A percentile compares a stretch with the other conserved stretches of the same genome.
These are phyloP conservation scores for Trypanosoma theileri DNA, from an alignment of 208 protist genomes.

Conservation along the genomic window DNA sequence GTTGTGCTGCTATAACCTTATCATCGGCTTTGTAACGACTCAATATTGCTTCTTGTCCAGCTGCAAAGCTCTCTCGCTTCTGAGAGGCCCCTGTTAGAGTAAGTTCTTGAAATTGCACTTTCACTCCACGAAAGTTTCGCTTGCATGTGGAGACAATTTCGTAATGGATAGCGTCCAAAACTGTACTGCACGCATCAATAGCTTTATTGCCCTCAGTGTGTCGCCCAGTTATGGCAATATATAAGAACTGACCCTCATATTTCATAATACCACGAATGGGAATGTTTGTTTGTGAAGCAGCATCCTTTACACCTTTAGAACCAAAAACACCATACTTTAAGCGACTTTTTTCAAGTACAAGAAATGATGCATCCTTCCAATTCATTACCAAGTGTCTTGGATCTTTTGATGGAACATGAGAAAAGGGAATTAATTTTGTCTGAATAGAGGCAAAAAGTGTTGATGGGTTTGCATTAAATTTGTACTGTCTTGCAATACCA, in stretches of 20 bases:
- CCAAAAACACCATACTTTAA: constrained; percentile 28
- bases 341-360: constrained; percentile 28
- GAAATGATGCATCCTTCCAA: constrained; percentile 30
- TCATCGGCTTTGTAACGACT: constrained; percentile 17
- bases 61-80: constrained; percentile 20
- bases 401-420: constrained; percentile 26
- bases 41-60: constrained; percentile 27
- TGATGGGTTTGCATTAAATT: constrained; percentile 22
- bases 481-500: constrained; percentile 29
- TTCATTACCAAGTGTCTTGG: constrained; percentile 24
- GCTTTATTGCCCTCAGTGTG: constrained; percentile 16
- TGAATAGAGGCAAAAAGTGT: constrained; percentile 28
- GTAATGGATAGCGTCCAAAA: constrained; percentile 29
- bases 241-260: constrained; percentile 29
- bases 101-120: constrained; percentile 28
- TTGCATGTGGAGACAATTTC: constrained; percentile 26
- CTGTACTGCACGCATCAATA: constrained; percentile 5
- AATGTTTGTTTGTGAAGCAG: constrained; percentile 19
- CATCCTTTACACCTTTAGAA: constrained; percentile 26
- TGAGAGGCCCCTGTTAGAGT: constrained; percentile 9
- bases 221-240: constrained; percentile 28
- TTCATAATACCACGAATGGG: constrained; percentile 34
- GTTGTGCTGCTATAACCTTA: constrained; percentile 24
- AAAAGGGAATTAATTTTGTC: constrained; percentile 29
- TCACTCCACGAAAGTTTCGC: constrained; percentile 27